Base-by-base conservation (phyloP, 208 protist genomes). In the Trypanosoma theileri region DNA sequence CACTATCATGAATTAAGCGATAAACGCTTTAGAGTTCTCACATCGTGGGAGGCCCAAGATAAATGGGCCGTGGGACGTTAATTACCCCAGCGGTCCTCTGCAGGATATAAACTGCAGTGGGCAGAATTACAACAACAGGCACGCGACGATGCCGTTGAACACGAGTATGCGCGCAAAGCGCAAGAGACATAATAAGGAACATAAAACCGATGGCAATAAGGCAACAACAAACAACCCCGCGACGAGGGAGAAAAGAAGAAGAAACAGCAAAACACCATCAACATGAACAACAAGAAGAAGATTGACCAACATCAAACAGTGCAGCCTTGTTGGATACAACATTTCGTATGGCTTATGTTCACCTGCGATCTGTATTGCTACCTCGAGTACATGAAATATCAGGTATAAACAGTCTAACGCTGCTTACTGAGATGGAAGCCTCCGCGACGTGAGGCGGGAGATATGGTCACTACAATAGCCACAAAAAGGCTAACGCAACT, bases 1-100 rank as follows among this genome's bases (percentile, higher is more conserved):
- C 81, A 79, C 44, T 91, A 89, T 45, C 86, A 84, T 51, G 88
- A 96, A 81, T 73, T 96, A 52, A 94, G 88, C 59, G 88, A 96
- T 73, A 86, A 83, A 10, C 84, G 78, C 59, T 81, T 96, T 54
- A 81, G 71, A 21, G 48, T 96, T 59, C 56, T 96, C 63, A 88
- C 91, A 4, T 85, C 79, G 1, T 78, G 80, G 4, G 71, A 68
- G 21, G 78, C 88, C 11, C 88, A 93, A 68, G 54, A 85, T 48
- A 64, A 79, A 65, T 94, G 85, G 84, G 68, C 70, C 0, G 86
- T 94, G 8, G 88, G 93, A 44, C 76, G 79, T 35, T 69, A 92
- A 40, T 71, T 94, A 22, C 79, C 93, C n/a, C 91, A n/a, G 88
- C 17, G 71, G 79, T 10, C 59, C 66, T 1, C 66, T 96, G 28